phyloP scores from a whole-genome alignment of 352 stramenopile genomes.

The Phytophthora colocasiae region DNA sequence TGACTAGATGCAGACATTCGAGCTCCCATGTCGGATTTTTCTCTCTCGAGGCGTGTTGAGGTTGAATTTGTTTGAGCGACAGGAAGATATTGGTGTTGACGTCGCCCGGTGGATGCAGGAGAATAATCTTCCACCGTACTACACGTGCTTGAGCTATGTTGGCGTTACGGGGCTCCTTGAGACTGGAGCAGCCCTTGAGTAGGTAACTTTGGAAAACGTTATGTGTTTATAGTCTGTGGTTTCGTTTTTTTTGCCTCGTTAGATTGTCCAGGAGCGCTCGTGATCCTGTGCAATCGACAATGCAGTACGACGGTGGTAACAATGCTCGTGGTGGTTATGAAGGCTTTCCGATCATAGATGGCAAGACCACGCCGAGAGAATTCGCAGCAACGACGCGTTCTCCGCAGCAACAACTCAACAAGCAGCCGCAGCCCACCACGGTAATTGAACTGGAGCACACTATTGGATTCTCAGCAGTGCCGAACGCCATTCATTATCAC shows the following conservation, averaged over 20 bases:
- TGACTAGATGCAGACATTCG: conserved; percentile 62
- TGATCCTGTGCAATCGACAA: conserved; percentile 9
- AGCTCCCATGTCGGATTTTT: conserved; percentile 54
- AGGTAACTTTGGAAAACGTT: conserved; percentile 4
- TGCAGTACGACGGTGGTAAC: conserved; percentile 43
- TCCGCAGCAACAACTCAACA: conserved; percentile 6
- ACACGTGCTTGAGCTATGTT: conserved; percentile 83
- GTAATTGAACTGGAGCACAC: conserved; percentile 92
- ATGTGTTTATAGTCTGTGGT: conserved; percentile 36
- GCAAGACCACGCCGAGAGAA: conserved; percentile 17
- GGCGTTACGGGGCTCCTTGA: conserved; percentile 46
- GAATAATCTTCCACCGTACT: conserved; percentile 66
- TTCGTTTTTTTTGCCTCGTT: conserved; percentile 20
- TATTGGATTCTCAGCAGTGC: conserved; percentile 90
- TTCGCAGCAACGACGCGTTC: conserved; percentile 6
- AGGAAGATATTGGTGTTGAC: conserved; percentile 63
- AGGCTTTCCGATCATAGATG: conserved; percentile 15
- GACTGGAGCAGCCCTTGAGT: conserved; percentile 6
- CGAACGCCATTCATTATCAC: conserved; percentile 89
- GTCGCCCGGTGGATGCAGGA: conserved; percentile 57
- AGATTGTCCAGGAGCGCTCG: conserved; percentile 4
- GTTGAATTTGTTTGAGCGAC: conserved; percentile 62
- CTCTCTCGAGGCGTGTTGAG: conserved; percentile 57
- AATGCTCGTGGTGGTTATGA: conserved; percentile 26
- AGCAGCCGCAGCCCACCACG: conserved; percentile 13